Base-by-base conservation (phyloP, 2,329 filamentous ascomycete genomes). In the Penicillium olsonii region DNA sequence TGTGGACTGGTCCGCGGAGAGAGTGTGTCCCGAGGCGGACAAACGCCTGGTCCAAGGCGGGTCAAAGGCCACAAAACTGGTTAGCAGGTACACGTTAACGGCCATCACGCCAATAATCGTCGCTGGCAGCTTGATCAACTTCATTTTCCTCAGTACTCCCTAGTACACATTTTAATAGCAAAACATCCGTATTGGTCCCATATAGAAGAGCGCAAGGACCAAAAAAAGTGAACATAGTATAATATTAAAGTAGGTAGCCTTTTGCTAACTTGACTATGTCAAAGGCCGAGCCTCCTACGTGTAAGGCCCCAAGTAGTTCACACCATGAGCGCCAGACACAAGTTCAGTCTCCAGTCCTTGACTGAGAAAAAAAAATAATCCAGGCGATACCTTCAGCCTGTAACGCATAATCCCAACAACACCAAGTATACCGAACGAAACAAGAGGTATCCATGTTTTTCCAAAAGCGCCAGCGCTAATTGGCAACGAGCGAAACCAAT, bases 381-480 rank as follows among this genome's bases (percentile, higher is more conserved):
- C 34, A 26, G n/a, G 5, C 3, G 15, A 27, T 10, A 8, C 14
- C 15, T 27, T 17, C 12, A 41, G 15, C 37, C 37, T 42, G 8
- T 14, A 19, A 39, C 34, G 26, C 10, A 19, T 18, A 18, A n/a
- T 26, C 27, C 26, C 35, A 42, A 10, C 33, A 17, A 19, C 29
- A 18, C 20, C 41, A 34, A 29, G 40, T 43, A 43, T 38, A 19
- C 35, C 19, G 14, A 29, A 49, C 38, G 12, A 48, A 12, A n/a
- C 18, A 38, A 27, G 38, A 26, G 12, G 12, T 17, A 34, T 12
- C 15, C 10, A 19, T 17, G 8, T 3, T 37, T 33, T 38, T 47
- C 41, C 33, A 19, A 19, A 31, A 18, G 38, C 55, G 46, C 50
- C 53, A 19, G 47, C 52, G 49, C 54, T 7, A 26, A 19, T 27